A percentile compares a stretch with the other conserved stretches of the same genome.
phyloP scores from a whole-genome alignment of 768 basidiomycete species.

The Antrodiella citrinella region DNA sequence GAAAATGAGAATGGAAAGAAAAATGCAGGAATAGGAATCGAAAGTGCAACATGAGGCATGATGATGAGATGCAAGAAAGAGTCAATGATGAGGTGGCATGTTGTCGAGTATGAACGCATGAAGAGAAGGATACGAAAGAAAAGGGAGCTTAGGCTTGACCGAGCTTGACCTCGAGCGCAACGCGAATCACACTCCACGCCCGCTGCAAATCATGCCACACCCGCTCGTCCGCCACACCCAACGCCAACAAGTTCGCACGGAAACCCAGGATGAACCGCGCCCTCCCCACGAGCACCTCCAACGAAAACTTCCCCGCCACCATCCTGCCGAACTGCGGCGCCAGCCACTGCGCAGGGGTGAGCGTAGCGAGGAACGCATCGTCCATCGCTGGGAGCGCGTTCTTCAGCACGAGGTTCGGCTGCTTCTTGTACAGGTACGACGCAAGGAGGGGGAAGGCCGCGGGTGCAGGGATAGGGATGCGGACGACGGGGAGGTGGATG shows the following conservation, averaged over 20 bases:
- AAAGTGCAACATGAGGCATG: not conserved
- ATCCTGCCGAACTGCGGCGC: not conserved
- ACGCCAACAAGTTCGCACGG: not conserved
- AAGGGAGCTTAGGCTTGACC: not conserved
- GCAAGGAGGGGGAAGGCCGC: conserved; percentile 60
- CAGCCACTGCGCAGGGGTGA: not conserved
- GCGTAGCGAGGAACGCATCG: not conserved
- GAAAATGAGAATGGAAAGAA: not conserved
- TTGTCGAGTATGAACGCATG: too few species aligned
- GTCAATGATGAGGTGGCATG: not conserved
- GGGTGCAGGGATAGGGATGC: conserved; percentile 62
- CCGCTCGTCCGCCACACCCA: not conserved
- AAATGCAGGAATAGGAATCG: not conserved
- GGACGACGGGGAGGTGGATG: conserved; percentile 51
- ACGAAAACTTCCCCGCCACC: not conserved
- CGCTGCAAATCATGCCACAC: not conserved
- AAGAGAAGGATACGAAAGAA: not conserved
- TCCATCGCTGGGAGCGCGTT: conserved; percentile 52
- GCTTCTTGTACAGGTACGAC: conserved; percentile 62
- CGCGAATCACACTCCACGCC: not conserved
- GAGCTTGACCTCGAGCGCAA: not conserved
- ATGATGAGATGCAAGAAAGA: not conserved
- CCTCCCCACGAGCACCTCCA: not conserved
- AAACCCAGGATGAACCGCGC: not conserved
- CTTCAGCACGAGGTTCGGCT: conserved; percentile 47